Evolutionary conservation across 345 rosid genomes (phyloP).

Genomic region (Balakata baccata): DNA sequence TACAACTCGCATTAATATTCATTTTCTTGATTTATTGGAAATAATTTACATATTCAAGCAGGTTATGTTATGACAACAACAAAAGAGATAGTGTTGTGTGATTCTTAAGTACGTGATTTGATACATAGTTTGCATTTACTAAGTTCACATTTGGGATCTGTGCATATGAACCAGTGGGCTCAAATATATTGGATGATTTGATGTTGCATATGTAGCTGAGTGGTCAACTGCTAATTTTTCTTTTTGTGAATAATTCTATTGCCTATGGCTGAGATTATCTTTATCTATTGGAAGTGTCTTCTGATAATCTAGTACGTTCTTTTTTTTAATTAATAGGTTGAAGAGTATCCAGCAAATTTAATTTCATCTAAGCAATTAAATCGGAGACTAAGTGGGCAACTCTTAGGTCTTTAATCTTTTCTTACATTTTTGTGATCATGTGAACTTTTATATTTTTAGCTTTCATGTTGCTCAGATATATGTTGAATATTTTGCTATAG

Average conservation of each 20-base stretch:
- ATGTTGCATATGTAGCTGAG: neutral
- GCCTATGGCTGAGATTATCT: neutral
- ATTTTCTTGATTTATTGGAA: too few species aligned
- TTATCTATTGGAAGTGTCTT: neutral
- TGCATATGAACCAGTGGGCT: neutral
- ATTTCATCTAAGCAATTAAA: neutral
- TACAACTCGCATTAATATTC: too few species aligned
- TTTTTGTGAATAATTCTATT: too few species aligned
- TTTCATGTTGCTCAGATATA: neutral
- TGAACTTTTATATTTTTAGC: neutral
- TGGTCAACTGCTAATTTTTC: neutral
- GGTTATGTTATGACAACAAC: too few species aligned
- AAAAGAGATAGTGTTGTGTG: too few species aligned
- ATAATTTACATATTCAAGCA: too few species aligned
- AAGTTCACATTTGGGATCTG: neutral
- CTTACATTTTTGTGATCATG: neutral
- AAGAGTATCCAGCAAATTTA: neutral
- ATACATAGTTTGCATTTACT: neutral
- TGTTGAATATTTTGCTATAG: conserved; percentile 36
- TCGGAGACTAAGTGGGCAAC: neutral
- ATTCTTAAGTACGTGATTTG: neutral
- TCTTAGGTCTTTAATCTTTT: neutral
- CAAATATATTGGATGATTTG: neutral
- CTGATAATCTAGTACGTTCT: neutral
- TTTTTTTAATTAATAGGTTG: neutral